Conservation (phyloP, 768 basidiomycete genomes). For the Suillus lakei region DNA sequence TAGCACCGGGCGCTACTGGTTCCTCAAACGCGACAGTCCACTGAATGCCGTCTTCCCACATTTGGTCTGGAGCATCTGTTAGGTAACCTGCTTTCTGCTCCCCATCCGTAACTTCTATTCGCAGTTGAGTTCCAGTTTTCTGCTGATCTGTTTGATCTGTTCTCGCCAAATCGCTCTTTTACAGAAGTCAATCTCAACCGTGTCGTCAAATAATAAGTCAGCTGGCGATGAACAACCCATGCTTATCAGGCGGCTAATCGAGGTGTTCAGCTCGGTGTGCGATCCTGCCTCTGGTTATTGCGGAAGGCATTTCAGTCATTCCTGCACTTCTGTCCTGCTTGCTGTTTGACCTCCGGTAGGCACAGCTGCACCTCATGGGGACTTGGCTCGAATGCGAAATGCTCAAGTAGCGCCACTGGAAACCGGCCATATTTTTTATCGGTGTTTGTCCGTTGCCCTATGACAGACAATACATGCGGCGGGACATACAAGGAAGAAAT, state of each 20-base stretch:
- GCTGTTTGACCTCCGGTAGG: not conserved
- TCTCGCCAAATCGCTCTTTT: no score
- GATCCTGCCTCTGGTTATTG: slow-evolving; percentile 65
- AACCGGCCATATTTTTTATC: slow-evolving; percentile 34
- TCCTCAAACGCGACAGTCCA: no score
- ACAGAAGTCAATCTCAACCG: slow-evolving; percentile 13
- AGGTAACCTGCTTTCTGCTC: no score
- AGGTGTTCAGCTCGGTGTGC: slow-evolving; percentile 76
- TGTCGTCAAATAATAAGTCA: slow-evolving; percentile 7
- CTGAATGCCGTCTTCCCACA: no score
- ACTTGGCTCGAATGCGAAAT: slow-evolving; percentile 5
- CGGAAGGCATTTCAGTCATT: slow-evolving; percentile 53
- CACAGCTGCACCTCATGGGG: not conserved
- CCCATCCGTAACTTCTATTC: no score
- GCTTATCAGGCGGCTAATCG: slow-evolving; percentile 72
- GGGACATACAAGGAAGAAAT: no score
- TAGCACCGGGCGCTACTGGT: no score
- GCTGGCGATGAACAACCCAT: slow-evolving; percentile 45
- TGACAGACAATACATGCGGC: no score
- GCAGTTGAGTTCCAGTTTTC: no score
- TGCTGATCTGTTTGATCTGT: no score
- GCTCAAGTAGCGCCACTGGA: slow-evolving; percentile 41
- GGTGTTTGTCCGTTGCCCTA: no score
- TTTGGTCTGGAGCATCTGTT: no score
- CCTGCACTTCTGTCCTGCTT: slow-evolving; percentile 23